Conservation (phyloP, 2,329 filamentous ascomycete genomes). For the Alternaria alternata region DNA sequence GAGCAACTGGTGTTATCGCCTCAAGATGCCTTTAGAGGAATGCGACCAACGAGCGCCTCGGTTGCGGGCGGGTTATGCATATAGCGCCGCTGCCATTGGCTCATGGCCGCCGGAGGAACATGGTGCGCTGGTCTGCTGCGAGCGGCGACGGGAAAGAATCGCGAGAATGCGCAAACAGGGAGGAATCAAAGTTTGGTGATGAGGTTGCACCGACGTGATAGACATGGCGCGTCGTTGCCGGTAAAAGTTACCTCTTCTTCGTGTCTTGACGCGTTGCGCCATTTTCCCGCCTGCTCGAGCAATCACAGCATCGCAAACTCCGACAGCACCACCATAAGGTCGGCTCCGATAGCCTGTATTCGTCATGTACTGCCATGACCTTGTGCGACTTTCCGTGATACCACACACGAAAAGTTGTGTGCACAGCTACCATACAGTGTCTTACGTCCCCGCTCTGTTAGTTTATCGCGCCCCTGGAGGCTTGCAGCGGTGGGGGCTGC, state of each 20-base stretch:
- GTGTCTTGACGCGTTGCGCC: slow-evolving; percentile 24
- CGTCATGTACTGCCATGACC: neutral
- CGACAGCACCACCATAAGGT: slow-evolving; percentile 4
- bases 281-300: slow-evolving; percentile 22
- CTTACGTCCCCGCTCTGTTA: neutral
- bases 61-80: slow-evolving; percentile 31
- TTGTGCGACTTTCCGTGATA: neutral
- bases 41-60: slow-evolving; percentile 25
- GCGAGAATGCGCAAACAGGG: slow-evolving; percentile 1
- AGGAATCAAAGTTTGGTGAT: neutral
- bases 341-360: slow-evolving; percentile 16
- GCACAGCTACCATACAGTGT: neutral
- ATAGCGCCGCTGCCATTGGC: slow-evolving; percentile 34
- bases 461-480: neutral
- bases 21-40: slow-evolving; percentile 30
- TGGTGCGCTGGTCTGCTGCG: slow-evolving; percentile 7
- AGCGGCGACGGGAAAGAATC: neutral
- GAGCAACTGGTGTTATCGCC: slow-evolving; percentile 17
- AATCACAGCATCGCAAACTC: slow-evolving; percentile 25
- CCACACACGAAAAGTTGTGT: neutral
- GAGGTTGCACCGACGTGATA: neutral
- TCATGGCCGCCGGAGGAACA: slow-evolving; percentile 10
- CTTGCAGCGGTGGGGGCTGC: neutral
- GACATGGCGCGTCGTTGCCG: slow-evolving; percentile 13
- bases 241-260: slow-evolving; percentile 28